A percentile compares a stretch with the other conserved stretches of the same genome.
phyloP scores from a whole-genome alignment of 108 stramenopile genomes.

The Nitzschia sp. region DNA sequence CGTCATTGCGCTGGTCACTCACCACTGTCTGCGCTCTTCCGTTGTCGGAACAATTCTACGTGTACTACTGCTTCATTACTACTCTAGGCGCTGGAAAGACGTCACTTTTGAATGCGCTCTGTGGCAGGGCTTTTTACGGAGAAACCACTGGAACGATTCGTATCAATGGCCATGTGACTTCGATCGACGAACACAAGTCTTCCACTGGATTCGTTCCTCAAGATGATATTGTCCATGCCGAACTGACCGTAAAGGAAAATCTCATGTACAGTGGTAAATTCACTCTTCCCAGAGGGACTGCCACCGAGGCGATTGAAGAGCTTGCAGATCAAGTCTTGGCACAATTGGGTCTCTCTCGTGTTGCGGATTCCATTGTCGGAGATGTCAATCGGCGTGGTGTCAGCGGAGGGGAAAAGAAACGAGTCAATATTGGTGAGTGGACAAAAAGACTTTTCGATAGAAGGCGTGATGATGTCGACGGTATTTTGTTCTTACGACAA shows the following conservation, averaged over 20 bases:
- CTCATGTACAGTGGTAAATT: constrained; percentile 50
- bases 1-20: too few relatives aligned
- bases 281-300: constrained; percentile 38
- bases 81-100: constrained; percentile 62
- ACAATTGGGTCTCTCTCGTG: constrained; percentile 58
- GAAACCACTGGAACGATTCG: constrained; percentile 49
- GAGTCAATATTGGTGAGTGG: constrained; percentile 72
- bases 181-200: constrained; percentile 24
- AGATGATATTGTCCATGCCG: constrained; percentile 60
- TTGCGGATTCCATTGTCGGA: constrained; percentile 66
- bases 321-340: constrained; percentile 56
- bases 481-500: too few relatives aligned
- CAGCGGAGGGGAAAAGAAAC: constrained; percentile 61
- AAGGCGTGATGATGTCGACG: too few relatives aligned
- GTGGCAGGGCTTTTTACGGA: constrained; percentile 66
- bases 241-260: constrained; percentile 69
- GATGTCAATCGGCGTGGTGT: constrained; percentile 58
- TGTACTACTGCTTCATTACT: too few relatives aligned
- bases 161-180: constrained; percentile 59
- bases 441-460: too few relatives aligned
- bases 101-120: constrained; percentile 66
- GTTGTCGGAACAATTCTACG: constrained; percentile 27
- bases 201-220: constrained; percentile 66
- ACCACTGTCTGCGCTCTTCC: too few relatives aligned
- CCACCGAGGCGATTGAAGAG: constrained; percentile 43